Percentiles rank a stretch among this genome's conserved stretches.
phyloP scores from a whole-genome alignment of 2,329 filamentous ascomycete species.

The Alternaria postmessia region DNA sequence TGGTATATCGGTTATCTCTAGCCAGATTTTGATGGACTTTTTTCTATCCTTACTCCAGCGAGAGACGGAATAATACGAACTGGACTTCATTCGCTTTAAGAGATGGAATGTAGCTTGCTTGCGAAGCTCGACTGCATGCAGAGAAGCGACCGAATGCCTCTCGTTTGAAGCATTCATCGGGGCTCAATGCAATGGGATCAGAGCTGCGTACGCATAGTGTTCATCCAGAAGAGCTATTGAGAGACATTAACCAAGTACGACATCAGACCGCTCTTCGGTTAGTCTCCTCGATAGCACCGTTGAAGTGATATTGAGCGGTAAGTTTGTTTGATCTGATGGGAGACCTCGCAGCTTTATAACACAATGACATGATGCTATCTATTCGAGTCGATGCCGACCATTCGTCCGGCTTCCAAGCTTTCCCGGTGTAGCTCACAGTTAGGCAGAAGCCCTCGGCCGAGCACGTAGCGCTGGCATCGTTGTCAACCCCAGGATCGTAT shows the following conservation, averaged over 20 bases:
- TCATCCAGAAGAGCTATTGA: not conserved
- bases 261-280: not conserved
- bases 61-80: not conserved
- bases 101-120: not conserved
- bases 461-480: not conserved
- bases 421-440: slow-evolving; percentile 7
- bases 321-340: not conserved
- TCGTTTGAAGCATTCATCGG: not conserved
- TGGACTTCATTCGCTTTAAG: not conserved
- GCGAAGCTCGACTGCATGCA: not conserved
- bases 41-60: not conserved
- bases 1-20: not conserved
- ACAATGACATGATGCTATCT: not conserved
- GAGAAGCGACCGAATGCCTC: not conserved
- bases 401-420: not conserved
- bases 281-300: not conserved
- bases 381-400: not conserved
- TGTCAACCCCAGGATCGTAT: not conserved
- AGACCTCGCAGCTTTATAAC: not conserved
- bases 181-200: not conserved
- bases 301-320: not conserved
- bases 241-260: not conserved
- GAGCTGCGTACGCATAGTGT: not conserved
- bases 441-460: not conserved
- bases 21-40: not conserved